These are phyloP conservation scores for Russula brevipes DNA, from an alignment of 768 basidiomycete genomes.

Conservation along the genomic window DNA sequence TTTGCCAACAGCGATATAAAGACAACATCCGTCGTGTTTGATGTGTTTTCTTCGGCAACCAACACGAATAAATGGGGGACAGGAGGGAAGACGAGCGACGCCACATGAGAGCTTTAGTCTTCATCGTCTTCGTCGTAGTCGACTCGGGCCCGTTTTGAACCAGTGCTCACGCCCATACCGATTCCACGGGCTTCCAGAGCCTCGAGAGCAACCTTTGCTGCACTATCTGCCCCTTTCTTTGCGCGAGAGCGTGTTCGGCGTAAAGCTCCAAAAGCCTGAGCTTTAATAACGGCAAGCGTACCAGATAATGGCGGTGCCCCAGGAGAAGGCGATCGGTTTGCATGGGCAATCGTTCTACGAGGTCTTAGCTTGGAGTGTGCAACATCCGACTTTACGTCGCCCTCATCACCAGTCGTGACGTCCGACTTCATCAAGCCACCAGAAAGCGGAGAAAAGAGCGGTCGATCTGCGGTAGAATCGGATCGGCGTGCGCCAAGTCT, in stretches of 20 bases:
- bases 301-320: conserved; percentile 53
- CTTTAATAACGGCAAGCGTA: conserved; percentile 86
- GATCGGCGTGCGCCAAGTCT: conserved; percentile 47
- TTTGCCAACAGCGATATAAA: conserved; percentile 11
- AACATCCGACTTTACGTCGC: conserved; percentile 40
- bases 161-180: conserved; percentile 36
- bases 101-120: background rate
- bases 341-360: conserved; percentile 19
- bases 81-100: background rate
- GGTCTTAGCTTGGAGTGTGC: conserved; percentile 30
- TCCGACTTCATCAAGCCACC: conserved; percentile 49
- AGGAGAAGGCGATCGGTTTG: conserved; percentile 44
- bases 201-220: conserved; percentile 70
- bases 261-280: conserved; percentile 81
- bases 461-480: conserved; percentile 46
- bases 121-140: conserved; percentile 46
- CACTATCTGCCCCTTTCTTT: conserved; percentile 68
- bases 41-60: conserved; percentile 8
- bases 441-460: conserved; percentile 44
- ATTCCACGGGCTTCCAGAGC: conserved; percentile 80
- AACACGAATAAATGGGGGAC: conserved; percentile 22
- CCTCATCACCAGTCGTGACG: conserved; percentile 44
- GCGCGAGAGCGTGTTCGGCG: conserved; percentile 70
- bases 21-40: conserved; percentile 7
- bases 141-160: conserved; percentile 47